Evolutionary conservation across 257 asterid genomes (phyloP), one percentile per base, ranked within the genome.

Genomic region (Nicotiana obtusifolia): DNA sequence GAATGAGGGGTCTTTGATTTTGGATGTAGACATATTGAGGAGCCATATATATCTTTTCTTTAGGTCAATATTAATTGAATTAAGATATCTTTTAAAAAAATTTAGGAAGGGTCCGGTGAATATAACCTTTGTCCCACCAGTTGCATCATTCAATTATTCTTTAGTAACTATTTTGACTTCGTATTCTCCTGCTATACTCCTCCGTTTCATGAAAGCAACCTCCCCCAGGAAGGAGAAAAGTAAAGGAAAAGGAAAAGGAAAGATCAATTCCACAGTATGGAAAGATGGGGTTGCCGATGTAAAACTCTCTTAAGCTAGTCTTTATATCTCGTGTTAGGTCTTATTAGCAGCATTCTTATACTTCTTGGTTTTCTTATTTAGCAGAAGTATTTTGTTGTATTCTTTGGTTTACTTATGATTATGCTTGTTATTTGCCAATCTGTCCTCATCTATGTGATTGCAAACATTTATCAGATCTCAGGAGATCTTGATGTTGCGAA

Each of bases 401-500:
- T 35, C 17, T 59, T 5, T 59, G 76, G 76, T 67, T 41, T 67
- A n/a, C 76, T 67, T 19, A 11, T 67, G 19, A 19, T 59, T 67
- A 67, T 67, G 76, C 20, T 53, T 53, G 60, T 53, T 53, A 53
- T 53, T 53, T 53, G 60, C n/a, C 16, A 20, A 53, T 14, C 60
- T 53, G 60, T 14, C 60, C 60, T 54, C 60, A 54, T 54, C 60
- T 54, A 54, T 5, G 16, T 54, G n/a, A 20, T 54, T 54, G 9
- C 20, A 47, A 41, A 64, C 53, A 16, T 20, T 19, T 78, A 26
- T 75, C 86, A 95, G 99, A 92, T 95, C 64, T 91, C 99, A 81
- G 99, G 99, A 82, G 99, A 95, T 56, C 93, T 88, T 60, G 99
- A 95, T 83, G 47, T 89, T 54, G 93, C 94, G 3, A 95, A 93